Percentiles rank a stretch among this genome's conserved stretches.
phyloP scores from a whole-genome alignment of 2,329 filamentous ascomycete genomes.

The Venturia oleaginea region DNA sequence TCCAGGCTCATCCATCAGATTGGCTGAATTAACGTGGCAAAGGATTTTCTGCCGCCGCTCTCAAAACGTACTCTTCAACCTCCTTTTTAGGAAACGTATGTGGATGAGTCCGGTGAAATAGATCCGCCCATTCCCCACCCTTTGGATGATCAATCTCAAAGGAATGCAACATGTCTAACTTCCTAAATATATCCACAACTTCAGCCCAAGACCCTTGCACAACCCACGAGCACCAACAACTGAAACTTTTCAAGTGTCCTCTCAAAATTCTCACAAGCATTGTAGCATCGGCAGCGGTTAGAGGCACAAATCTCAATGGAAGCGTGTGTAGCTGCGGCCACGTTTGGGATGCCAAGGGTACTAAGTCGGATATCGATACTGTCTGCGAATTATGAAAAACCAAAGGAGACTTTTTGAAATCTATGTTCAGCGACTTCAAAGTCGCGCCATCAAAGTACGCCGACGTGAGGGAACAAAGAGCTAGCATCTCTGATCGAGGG shows the following conservation, averaged over 20 bases:
- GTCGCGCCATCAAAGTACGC: not conserved
- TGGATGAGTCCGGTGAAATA: not conserved
- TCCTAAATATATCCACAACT: not conserved
- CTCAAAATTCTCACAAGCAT: not conserved
- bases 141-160: not conserved
- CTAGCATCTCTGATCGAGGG: not conserved
- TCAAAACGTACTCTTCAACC: not conserved
- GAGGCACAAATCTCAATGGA: not conserved
- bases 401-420: not conserved
- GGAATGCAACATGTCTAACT: not conserved
- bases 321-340: not conserved
- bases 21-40: not conserved
- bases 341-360: not conserved
- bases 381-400: not conserved
- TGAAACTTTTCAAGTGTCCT: not conserved
- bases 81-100: not conserved
- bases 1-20: not conserved
- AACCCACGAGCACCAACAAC: not conserved
- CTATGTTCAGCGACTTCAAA: not conserved
- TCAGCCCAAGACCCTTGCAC: not conserved
- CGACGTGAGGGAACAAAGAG: not conserved
- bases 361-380: not conserved
- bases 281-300: not conserved
- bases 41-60: not conserved
- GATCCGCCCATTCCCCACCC: not conserved